Conservation (phyloP, 495 filamentous ascomycete genomes). For the Aspergillus egyptiacus region DNA sequence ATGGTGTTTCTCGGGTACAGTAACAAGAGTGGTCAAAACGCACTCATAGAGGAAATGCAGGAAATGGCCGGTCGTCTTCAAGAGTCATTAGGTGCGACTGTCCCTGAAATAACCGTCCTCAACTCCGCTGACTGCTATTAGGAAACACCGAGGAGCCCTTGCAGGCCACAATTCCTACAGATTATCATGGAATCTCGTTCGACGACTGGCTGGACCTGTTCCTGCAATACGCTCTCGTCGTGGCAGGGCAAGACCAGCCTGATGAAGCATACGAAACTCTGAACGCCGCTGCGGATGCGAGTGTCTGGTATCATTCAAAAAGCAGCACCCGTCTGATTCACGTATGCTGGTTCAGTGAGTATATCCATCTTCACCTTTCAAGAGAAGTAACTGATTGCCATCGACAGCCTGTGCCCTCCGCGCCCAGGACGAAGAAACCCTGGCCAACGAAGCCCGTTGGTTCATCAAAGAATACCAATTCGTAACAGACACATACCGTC, state of each 20-base stretch:
- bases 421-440: constrained; percentile 70
- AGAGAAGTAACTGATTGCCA: constrained; percentile 6
- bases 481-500: constrained; percentile 73
- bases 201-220: constrained; percentile 86
- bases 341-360: constrained; percentile 70
- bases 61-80: constrained; percentile 60
- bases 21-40: constrained; percentile 34
- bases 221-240: constrained; percentile 70
- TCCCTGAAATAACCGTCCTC: background rate
- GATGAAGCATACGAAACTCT: constrained; percentile 72
- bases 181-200: constrained; percentile 75
- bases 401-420: constrained; percentile 79
- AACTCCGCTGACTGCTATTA: constrained; percentile 13
- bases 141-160: constrained; percentile 26
- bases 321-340: constrained; percentile 66
- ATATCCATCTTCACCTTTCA: background rate
- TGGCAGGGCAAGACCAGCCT: constrained; percentile 52
- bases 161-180: constrained; percentile 43
- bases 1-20: constrained; percentile 62
- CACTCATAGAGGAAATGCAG: constrained; percentile 53
- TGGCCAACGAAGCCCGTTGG: constrained; percentile 60
- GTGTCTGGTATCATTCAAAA: constrained; percentile 67
- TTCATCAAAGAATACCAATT: constrained; percentile 84
- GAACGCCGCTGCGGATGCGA: constrained; percentile 64
- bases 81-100: constrained; percentile 47